A percentile compares a stretch with the other conserved stretches of the same genome.
phyloP scores from a whole-genome alignment of 148 eudicot genomes.

The Silene latifolia region DNA sequence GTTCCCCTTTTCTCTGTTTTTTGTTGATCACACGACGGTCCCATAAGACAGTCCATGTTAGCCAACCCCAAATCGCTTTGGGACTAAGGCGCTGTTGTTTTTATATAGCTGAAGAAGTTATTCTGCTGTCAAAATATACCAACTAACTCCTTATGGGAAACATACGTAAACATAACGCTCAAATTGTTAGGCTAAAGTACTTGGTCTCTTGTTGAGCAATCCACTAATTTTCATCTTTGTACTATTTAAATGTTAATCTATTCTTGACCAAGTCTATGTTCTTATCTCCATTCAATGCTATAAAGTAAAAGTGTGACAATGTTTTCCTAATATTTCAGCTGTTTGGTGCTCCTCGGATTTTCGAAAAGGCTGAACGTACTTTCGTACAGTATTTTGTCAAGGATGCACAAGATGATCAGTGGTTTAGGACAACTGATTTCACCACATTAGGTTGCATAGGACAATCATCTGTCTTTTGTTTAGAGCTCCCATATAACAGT shows the following conservation, averaged over 20 bases:
- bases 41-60: no score
- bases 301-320: background rate
- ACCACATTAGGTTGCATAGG: constrained; percentile 52
- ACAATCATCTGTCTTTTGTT: constrained; percentile 67
- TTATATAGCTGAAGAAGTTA: no score
- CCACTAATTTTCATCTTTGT: background rate
- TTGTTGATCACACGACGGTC: no score
- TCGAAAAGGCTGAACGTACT: constrained; percentile 35
- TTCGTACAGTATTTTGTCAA: constrained; percentile 5
- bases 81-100: no score
- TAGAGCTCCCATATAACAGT: constrained; percentile 49
- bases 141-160: no score
- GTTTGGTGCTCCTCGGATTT: constrained; percentile 66
- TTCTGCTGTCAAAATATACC: no score
- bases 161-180: no score
- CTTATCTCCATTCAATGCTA: background rate
- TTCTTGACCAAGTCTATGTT: background rate
- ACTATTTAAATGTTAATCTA: background rate
- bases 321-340: constrained; percentile 37
- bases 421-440: constrained; percentile 79
- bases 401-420: constrained; percentile 61
- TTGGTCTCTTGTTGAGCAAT: background rate
- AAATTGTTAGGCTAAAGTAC: background rate
- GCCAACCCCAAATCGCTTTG: no score
- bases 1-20: no score